Conservation (phyloP, 2,329 filamentous ascomycete species). For the Monosporascus cannonballus region DNA sequence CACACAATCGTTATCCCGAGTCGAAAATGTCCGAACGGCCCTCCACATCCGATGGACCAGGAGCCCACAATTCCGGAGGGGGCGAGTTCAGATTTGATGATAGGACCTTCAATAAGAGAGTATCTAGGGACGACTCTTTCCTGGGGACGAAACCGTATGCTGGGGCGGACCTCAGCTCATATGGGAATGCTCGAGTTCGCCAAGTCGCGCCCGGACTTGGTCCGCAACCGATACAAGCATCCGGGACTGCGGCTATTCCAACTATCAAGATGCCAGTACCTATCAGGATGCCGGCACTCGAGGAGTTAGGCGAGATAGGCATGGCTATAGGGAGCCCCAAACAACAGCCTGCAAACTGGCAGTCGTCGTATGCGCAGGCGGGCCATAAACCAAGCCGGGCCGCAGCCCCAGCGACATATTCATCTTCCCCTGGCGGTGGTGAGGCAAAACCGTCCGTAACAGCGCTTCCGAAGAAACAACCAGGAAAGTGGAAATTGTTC, state of each 20-base stretch:
- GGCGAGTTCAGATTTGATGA: conserved; percentile 15
- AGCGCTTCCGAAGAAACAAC: conserved; percentile 38
- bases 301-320: conserved; percentile 49
- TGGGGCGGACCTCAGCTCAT: conserved; percentile 30
- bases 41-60: conserved; percentile 34
- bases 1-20: conserved; percentile 9
- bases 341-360: conserved; percentile 29
- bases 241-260: conserved; percentile 25
- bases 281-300: conserved; percentile 34
- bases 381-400: conserved; percentile 9
- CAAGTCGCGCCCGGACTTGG: conserved; percentile 38
- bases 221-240: conserved; percentile 25
- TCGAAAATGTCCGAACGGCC: conserved; percentile 30
- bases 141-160: conserved; percentile 25
- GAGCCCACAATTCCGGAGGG: conserved; percentile 21
- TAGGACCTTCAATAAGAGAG: conserved; percentile 33
- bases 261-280: conserved; percentile 34
- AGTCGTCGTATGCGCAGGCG: conserved; percentile 11
- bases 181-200: conserved; percentile 34
- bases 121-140: conserved; percentile 39
- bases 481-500: conserved; percentile 55
- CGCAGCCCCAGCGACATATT: conserved; percentile 7
- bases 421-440: conserved; percentile 16
- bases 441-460: conserved; percentile 15
- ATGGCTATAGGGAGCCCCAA: conserved; percentile 69